Base-by-base conservation (phyloP, 2,329 filamentous ascomycete genomes). In the Exserohilum rostratum region DNA sequence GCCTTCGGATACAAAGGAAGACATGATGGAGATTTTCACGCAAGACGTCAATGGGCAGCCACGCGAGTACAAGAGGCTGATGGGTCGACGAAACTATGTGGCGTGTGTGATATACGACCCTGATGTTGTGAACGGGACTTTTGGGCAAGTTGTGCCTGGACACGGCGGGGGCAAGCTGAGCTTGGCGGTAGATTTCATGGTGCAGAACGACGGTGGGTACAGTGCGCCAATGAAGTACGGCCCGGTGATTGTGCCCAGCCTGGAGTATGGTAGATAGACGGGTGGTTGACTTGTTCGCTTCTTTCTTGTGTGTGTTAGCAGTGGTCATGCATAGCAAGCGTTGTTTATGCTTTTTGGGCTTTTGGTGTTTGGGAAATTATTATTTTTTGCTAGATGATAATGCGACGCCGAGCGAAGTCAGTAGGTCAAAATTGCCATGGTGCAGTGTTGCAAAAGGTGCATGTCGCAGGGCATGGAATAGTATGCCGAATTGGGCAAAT, bases 1-100 rank as follows among this genome's bases (percentile, higher is more conserved):
- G 61, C 87, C 89, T 1, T 89, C 88, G 1, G 95, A 99, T 74
- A 99, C 95, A 42, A 98, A 99, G 77, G 95, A 99, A 76, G 95
- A 99, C 77, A 99, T 99, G 95, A 96, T 99, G 90, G 95, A 99
- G 80, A 96, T 99, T 64, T 99, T 99, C 83, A 91, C 95, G 68
- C 90, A 89, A 6, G 95, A 99, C 67, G 91, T 95, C 13, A 91
- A 88, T 49, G 93, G 95, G n/a, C 81, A 86, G 31, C 82, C 87
- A 0, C 84, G 93, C 42, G 93, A 97, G 75, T 82, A 93, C 70
- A 93, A 93, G 79, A 90, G 93, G 70, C 84, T 99, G 46, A 99
- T 99, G 92, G 91, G 89, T 0, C 83, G 93, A 37, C 83, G 95
- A 54, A 98, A 97, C 72, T 99, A 98, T 70, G 87, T 93, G 11